Evolutionary conservation across 345 rosid genomes (phyloP), one percentile per base, ranked within the genome.

Genomic region (Eucalyptus marginata): DNA sequence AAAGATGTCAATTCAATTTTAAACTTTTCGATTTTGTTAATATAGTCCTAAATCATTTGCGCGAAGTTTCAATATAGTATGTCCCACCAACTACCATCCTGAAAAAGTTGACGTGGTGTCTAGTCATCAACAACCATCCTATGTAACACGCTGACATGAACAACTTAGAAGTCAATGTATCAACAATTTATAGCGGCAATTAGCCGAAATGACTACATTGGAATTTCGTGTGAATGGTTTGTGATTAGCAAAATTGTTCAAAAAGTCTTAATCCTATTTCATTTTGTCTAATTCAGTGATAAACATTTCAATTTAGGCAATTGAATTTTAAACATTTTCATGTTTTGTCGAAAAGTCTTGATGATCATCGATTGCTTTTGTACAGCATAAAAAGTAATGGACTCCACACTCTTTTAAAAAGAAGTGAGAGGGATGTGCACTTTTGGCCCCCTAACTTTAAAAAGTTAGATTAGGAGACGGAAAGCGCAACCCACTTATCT

Each of bases 121-220:
- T n/a, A 5, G 3, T 59, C n/a, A 59, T 59, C n/a, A 6, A 5
- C 31, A 14, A 3, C 7, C 15, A 3, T 56, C 13, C 62, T 8
- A 56, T 9, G 27, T 4, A 25, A 56, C 29, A 11, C 14, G 31
- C 15, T 14, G 4, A 59, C 3, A 3, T 59, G n/a, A 4, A 27
- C 25, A 27, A 13, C 31, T 12, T 5, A 7, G 5, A 14, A n/a
- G 12, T 11, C 14, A 13, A 6, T 7, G 7, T 1, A 6, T 25
- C 14, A 27, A 27, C 15, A 3, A 59, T 59, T 59, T 59, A 4
- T 14, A 4, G 13, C 10, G 4, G 13, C 13, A 58, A 58, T 58
- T 58, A 13, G 4, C 14, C 9, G 1, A 5, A 59, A 27, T 4
- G 15, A 59, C 13, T 59, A 5, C 7, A 59, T 59, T 59, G 4